A percentile compares a stretch with the other conserved stretches of the same genome.
These are phyloP conservation scores for Pichia heedii DNA, from an alignment of 805 yeast genomes.

Conservation along the genomic window DNA sequence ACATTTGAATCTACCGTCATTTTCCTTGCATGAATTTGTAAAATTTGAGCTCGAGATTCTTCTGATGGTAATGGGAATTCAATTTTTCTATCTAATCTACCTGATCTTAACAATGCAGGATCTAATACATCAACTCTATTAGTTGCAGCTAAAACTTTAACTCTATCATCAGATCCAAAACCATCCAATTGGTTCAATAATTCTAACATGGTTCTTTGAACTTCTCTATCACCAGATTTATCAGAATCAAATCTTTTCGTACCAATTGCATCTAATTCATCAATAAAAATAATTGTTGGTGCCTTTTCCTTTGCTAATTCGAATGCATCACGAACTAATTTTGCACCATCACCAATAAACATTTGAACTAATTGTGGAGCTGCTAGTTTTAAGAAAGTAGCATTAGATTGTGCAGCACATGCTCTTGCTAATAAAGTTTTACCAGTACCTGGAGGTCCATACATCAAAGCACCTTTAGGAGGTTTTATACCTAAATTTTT, in stretches of 20 bases:
- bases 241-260: conserved; percentile 96
- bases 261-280: conserved; percentile 98
- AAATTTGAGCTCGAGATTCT: conserved; percentile 93
- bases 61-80: conserved; percentile 97
- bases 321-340: conserved; percentile 94
- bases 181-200: conserved; percentile 96
- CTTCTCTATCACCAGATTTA: conserved; percentile 96
- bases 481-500: conserved; percentile 91
- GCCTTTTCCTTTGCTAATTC: conserved; percentile 97
- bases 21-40: conserved; percentile 95
- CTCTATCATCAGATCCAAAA: conserved; percentile 94
- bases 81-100: conserved; percentile 94
- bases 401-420: conserved; percentile 98
- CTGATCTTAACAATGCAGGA: conserved; percentile 97
- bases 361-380: conserved; percentile 98
- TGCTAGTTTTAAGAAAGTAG: conserved; percentile 90
- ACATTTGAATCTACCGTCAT: conserved; percentile 87
- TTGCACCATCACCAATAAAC: conserved; percentile 99
- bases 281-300: conserved; percentile 95
- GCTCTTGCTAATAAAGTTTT: conserved; percentile 95
- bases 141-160: conserved; percentile 95
- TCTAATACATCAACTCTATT: conserved; percentile 96
- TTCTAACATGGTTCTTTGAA: conserved; percentile 98
- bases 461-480: conserved; percentile 97
- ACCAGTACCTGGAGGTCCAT: conserved; percentile 99